These are phyloP conservation scores for Cryphonectria naterciae DNA, from an alignment of 2,329 filamentous ascomycete genomes.

Conservation along the genomic window DNA sequence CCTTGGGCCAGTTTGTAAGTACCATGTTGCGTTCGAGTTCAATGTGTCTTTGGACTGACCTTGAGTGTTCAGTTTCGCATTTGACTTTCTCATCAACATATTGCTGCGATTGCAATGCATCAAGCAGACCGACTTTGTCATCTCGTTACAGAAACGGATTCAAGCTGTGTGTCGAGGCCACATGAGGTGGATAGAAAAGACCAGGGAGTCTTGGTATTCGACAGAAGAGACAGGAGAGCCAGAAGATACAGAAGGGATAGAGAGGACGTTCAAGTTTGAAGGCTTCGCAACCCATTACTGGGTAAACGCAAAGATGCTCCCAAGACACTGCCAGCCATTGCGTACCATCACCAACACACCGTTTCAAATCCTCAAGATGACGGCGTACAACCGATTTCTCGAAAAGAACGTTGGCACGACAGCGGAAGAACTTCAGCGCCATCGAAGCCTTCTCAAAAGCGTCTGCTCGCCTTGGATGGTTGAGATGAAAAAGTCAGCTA, in stretches of 20 bases:
- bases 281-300: slow-evolving; percentile 15
- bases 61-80: slow-evolving; percentile 4
- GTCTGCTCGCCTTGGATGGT: neutral
- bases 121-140: neutral
- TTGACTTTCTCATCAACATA: slow-evolving; percentile 3
- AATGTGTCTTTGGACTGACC: neutral
- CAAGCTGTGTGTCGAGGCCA: slow-evolving; percentile 9
- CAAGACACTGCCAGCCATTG: neutral
- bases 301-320: slow-evolving; percentile 6
- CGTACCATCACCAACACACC: slow-evolving; percentile 1
- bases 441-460: neutral
- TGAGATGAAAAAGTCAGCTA: neutral
- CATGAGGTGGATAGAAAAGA: slow-evolving; percentile 7
- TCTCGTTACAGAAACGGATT: neutral
- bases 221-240: neutral
- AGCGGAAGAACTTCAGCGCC: neutral
- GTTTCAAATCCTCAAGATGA: slow-evolving; percentile 11
- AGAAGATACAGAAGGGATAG: too few species aligned
- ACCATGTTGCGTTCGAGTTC: fast-evolving
- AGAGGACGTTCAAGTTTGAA: neutral
- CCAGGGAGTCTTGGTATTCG: neutral
- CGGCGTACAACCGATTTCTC: neutral
- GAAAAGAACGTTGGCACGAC: neutral
- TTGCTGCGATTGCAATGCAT: neutral
- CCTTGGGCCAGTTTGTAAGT: slow-evolving; percentile 28